A percentile compares a stretch with the other conserved stretches of the same genome.
Evolutionary conservation across 139 green algal genomes (phyloP).

Genomic region (Astrephomene gubernaculifera): DNA sequence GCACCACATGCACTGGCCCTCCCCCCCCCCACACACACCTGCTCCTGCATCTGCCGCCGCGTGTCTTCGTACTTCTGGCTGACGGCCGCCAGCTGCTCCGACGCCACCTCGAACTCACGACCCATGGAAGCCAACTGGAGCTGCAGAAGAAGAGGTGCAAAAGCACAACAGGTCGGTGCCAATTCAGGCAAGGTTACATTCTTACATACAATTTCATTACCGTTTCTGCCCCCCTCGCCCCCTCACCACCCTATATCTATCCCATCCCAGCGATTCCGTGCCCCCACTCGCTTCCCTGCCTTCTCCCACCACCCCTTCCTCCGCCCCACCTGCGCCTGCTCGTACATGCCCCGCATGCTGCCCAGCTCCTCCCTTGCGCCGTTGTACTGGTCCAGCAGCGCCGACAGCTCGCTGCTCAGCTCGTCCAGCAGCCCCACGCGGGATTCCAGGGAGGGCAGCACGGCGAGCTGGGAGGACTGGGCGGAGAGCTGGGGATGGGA

Average conservation of each 20-base stretch:
- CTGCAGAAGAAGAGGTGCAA: not conserved
- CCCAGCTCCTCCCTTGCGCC: not conserved
- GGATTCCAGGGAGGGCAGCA: not conserved
- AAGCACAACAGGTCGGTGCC: not conserved
- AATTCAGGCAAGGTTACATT: no score
- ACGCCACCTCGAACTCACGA: not conserved
- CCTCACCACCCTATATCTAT: no score
- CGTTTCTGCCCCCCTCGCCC: no score
- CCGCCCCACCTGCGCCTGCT: slow-evolving; percentile 1
- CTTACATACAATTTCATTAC: no score
- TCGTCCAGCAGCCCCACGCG: slow-evolving; percentile 38
- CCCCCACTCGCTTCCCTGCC: no score
- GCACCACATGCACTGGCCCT: not conserved
- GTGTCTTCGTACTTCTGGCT: no score
- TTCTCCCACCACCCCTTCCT: no score
- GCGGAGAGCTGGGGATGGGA: not conserved
- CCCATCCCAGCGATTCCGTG: no score
- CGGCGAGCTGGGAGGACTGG: not conserved
- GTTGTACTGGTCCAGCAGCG: slow-evolving; percentile 29
- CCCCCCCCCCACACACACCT: not conserved
- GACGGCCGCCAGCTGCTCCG: not conserved
- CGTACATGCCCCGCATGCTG: not conserved
- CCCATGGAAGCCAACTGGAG: not conserved
- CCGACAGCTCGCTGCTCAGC: slow-evolving; percentile 23
- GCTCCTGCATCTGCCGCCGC: not conserved